A percentile compares a stretch with the other conserved stretches of the same genome.
phyloP scores from a whole-genome alignment of 2,329 filamentous ascomycete genomes.

The Aspergillus aculeatinus region DNA sequence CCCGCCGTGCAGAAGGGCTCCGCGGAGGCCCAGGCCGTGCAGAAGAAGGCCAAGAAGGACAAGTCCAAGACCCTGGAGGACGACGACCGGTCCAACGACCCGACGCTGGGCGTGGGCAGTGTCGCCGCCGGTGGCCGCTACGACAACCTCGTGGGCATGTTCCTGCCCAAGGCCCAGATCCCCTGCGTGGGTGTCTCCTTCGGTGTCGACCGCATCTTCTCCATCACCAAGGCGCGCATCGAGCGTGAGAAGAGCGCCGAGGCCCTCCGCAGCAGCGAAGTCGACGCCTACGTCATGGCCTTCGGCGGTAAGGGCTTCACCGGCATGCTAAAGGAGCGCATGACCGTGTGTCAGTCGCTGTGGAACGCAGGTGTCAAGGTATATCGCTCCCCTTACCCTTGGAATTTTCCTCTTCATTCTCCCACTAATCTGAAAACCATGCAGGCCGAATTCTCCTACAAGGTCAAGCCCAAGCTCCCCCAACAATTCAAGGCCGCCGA shows the following conservation, averaged over 20 bases:
- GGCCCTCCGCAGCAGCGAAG: constrained; percentile 65
- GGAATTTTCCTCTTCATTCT: neutral
- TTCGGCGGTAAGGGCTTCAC: constrained; percentile 84
- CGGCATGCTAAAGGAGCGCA: constrained; percentile 77
- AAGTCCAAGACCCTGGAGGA: constrained; percentile 56
- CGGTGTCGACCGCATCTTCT: constrained; percentile 92
- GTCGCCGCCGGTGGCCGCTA: constrained; percentile 89
- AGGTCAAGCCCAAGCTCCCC: constrained; percentile 83
- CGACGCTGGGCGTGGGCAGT: constrained; percentile 79
- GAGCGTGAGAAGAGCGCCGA: constrained; percentile 59
- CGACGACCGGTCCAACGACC: constrained; percentile 72
- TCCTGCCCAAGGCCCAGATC: constrained; percentile 78
- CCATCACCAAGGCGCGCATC: constrained; percentile 78
- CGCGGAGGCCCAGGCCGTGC: constrained; percentile 35
- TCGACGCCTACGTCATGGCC: constrained; percentile 93
- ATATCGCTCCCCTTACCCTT: constrained; percentile 19
- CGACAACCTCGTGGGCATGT: constrained; percentile 93
- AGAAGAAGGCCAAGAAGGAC: constrained; percentile 44
- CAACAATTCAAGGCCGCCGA: constrained; percentile 92
- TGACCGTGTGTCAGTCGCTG: constrained; percentile 71
- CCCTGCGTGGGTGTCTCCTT: constrained; percentile 93
- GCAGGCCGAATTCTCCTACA: constrained; percentile 80
- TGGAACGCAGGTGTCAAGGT: constrained; percentile 88
- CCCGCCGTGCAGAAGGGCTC: constrained; percentile 48
- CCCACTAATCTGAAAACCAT: constrained; percentile 20